Evolutionary conservation across 768 basidiomycete species (phyloP), one percentile per base, ranked within the genome.

Genomic region (Dentipellis fragilis): DNA sequence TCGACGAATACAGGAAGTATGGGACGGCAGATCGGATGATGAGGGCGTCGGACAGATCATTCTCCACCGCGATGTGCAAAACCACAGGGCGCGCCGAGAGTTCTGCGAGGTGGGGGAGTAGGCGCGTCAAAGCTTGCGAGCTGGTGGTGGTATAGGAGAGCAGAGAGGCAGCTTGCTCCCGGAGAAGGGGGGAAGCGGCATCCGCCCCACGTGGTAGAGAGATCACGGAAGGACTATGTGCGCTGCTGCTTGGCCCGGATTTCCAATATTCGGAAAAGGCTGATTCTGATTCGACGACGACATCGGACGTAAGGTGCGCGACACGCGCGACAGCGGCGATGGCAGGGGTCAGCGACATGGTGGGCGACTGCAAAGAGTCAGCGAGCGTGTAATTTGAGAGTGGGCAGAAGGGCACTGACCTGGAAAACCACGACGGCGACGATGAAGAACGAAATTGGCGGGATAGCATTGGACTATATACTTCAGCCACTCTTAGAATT

Each of bases 1-100:
- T 81, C 37, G 80, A 76, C 6, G 92, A 94, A 63, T 94, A 75
- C 51, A 98, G 63, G 66, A 93, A 85, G 70, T 84, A 89, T 29
- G 89, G 88, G 5, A 90, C 80, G 17, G 83, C 77, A n/a, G 86
- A 80, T 40, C 85, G 84, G 56, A 95, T 83, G 11, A 85, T 72
- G 42, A 94, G 77, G 40, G 83, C 81, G 59, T 87, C 83, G 36
- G 88, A 81, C 46, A 93, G 78, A 66, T 89, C 84, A 56, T 80
- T 73, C 46, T 71, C 67, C 46, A 82, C 75, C 11, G 83, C 83
- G 38, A 92, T 70, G 64, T 93, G 87, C 34, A 93, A 65, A 34
- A 87, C 89, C 17, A 91, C 70, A 0, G 89, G 81, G 4, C 75
- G 70, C 1, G 74, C 64, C 1, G 87, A 80, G 50, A 94, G 74